Conservation (phyloP, 139 green algal genomes). For the Ostreobium quekettii region DNA sequence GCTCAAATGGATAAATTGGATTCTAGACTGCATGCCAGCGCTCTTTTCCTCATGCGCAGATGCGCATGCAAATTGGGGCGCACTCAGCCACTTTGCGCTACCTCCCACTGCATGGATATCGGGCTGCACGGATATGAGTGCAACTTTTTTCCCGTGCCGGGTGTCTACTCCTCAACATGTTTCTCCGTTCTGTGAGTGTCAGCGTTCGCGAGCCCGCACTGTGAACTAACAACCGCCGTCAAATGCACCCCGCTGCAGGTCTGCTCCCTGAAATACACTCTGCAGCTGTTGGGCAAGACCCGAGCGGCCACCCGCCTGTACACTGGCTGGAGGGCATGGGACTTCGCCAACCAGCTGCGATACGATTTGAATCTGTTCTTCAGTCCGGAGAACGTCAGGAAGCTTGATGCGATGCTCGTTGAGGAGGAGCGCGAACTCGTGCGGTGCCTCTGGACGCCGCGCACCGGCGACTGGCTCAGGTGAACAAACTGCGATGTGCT, state of each 20-base stretch:
- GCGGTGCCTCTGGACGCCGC: background rate
- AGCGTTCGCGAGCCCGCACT: no score
- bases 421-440: conserved; percentile 2
- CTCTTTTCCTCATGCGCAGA: no score
- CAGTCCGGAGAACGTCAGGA: conserved; percentile 4
- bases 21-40: no score
- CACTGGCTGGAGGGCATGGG: conserved; percentile 7
- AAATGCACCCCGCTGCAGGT: no score
- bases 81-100: no score
- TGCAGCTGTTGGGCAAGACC: background rate
- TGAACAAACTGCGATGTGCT: background rate
- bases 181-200: no score
- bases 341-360: background rate
- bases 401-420: background rate
- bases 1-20: no score
- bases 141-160: background rate
- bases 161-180: background rate
- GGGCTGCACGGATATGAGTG: background rate
- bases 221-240: no score
- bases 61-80: no score
- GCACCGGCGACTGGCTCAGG: background rate
- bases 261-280: background rate
- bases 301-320: background rate
- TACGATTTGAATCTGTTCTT: conserved; percentile 16
- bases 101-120: background rate